Evolutionary conservation across 2,329 filamentous ascomycete genomes (phyloP), one percentile per base, ranked within the genome.

Genomic region (Alternaria incomplexa): DNA sequence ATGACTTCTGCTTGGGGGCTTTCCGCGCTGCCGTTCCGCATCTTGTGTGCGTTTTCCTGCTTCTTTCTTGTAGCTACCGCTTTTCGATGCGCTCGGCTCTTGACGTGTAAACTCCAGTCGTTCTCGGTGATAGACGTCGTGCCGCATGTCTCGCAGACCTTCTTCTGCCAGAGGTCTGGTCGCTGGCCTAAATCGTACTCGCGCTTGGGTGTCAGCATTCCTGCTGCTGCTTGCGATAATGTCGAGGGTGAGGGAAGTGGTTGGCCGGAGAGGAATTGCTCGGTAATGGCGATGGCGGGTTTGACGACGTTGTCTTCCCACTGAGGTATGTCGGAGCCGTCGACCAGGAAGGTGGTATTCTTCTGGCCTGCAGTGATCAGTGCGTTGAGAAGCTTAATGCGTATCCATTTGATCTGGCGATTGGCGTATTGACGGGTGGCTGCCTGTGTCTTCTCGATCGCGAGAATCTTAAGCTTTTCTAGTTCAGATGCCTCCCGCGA

Each of bases 361-460:
- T 83, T 80, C 15, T 84, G 80, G 3, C 81, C 84, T 36, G 87
- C 84, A 17, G 87, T 85, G 40, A 82, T 84, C 26, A 96, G 82
- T 1, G 89, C 88, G 10, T 90, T 89, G 45, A 96, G 85, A 25
- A 97, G 86, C 75, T 97, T 97, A 69, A 90, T 87, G 15, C 90
- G 87, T 58, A 98, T 96, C 93, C 94, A 99, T 62, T 90, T 88
- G 17, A 92, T 83, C 78, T 99, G 96, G 8, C 91, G 88, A 64
- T 89, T 91, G 3, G 95, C 92, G 75, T 99, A 99, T 69, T 94
- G 93, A 10, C 93, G 87, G 0, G 94, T 99, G 3, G 92, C 92
- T 6, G 88, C 86, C 77, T 96, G 93, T 66, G 93, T 94, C 53
- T 89, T 87, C 66, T 95, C 91, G 0, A 97, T 81, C 1, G 89